Conservation (phyloP, 805 yeast genomes). For the Candida nanaspora region DNA sequence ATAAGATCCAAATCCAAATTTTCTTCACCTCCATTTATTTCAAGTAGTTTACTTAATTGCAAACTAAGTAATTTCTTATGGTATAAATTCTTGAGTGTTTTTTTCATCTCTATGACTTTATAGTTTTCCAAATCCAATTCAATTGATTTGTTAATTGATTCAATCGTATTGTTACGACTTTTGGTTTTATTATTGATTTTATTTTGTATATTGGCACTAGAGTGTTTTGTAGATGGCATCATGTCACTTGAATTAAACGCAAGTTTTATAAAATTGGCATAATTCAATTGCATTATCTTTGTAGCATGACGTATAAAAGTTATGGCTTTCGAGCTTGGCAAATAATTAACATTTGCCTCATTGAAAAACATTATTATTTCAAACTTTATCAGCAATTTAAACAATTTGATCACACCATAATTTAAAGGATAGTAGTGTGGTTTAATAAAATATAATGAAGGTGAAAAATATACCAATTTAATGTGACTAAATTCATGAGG, state of each 20-base stretch:
- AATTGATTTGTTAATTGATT: not conserved
- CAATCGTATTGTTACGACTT: not conserved
- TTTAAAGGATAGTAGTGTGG: constrained; percentile 22
- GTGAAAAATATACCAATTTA: constrained; percentile 22
- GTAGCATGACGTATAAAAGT: not conserved
- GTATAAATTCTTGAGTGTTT: not conserved
- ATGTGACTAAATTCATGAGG: constrained; percentile 24
- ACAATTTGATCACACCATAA: constrained; percentile 25
- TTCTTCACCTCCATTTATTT: no score
- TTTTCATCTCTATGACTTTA: not conserved
- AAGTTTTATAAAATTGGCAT: not conserved
- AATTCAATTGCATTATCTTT: not conserved
- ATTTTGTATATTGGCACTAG: not conserved
- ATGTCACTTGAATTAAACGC: not conserved
- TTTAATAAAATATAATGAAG: not conserved
- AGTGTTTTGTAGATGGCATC: not conserved
- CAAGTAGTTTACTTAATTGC: no score
- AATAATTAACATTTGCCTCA: not conserved
- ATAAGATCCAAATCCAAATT: no score
- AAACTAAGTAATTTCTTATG: constrained; percentile 1
- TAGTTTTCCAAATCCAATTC: not conserved
- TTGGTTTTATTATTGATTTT: no score
- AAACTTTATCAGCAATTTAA: constrained; percentile 23
- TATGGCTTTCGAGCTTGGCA: not conserved
- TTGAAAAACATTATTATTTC: not conserved